Percentiles rank a stretch among this genome's conserved stretches.
Conservation (phyloP, 2,329 filamentous ascomycete species). For the Aspergillus thermomutatus region DNA sequence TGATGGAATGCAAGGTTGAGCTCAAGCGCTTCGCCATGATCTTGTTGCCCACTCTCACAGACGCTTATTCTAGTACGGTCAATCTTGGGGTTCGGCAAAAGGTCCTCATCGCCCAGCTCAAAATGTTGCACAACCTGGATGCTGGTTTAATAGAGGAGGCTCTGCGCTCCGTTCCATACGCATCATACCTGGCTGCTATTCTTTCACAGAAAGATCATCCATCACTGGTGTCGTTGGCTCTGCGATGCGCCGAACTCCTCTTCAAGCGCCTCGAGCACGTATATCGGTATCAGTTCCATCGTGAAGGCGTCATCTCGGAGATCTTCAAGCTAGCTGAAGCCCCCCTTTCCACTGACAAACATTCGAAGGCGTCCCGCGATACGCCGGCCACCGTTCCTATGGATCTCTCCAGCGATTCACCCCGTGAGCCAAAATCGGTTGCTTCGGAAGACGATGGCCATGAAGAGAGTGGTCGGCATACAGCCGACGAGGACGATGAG, state of each 20-base stretch:
- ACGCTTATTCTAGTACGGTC: conserved; percentile 96
- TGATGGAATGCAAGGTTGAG: conserved; percentile 79
- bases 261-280: conserved; percentile 79
- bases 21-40: conserved; percentile 91
- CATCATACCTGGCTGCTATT: conserved; percentile 92
- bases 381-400: conserved; percentile 12
- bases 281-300: conserved; percentile 94
- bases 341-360: conserved; percentile 26
- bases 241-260: conserved; percentile 86
- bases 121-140: conserved; percentile 97
- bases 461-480: conserved; percentile 36
- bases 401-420: conserved; percentile 17
- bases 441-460: conserved; percentile 51
- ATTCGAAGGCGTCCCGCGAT: conserved; percentile 10
- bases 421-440: conserved; percentile 9
- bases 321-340: conserved; percentile 72
- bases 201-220: conserved; percentile 92
- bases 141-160: conserved; percentile 79
- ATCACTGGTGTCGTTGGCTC: conserved; percentile 76
- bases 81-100: conserved; percentile 93
- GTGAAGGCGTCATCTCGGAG: conserved; percentile 91
- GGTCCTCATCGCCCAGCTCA: conserved; percentile 90
- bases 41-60: conserved; percentile 88
- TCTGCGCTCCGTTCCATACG: conserved; percentile 83
- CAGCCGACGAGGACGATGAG: conserved; percentile 44